Percentiles rank a stretch among this genome's conserved stretches.
Conservation (phyloP, 176 grass and related monocot species). For the Rhynchospora pubera region DNA sequence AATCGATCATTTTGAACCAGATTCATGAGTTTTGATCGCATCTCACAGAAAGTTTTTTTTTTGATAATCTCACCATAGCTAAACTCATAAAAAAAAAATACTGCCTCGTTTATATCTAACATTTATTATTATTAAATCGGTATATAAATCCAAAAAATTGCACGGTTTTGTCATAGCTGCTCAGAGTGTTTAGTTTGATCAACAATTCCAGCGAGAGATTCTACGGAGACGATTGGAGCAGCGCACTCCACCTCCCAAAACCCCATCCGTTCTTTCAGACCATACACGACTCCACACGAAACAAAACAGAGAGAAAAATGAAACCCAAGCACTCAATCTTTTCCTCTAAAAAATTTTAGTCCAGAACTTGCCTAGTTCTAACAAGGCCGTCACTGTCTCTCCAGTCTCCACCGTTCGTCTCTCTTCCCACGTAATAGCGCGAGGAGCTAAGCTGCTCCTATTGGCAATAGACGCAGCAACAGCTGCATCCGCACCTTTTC, state of each 20-base stretch:
- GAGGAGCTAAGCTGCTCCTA: conserved; percentile 6
- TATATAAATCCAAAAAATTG: no score
- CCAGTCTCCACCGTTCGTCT: neutral
- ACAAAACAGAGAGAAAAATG: neutral
- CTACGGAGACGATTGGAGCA: neutral
- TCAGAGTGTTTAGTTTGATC: neutral
- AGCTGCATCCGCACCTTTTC: neutral
- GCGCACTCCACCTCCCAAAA: neutral
- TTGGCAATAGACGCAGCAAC: neutral
- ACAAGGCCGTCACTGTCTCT: neutral
- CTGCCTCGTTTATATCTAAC: no score
- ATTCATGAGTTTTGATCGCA: no score
- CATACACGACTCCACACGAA: neutral
- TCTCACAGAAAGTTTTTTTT: no score
- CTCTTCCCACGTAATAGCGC: neutral
- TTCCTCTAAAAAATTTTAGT: neutral
- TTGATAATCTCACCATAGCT: no score
- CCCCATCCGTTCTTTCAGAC: conserved; percentile 10
- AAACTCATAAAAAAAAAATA: no score
- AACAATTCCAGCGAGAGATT: conserved; percentile 13
- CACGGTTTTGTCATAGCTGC: no score
- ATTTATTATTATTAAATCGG: no score
- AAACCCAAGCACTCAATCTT: neutral
- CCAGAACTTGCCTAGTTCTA: neutral
- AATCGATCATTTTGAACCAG: no score